Evolutionary conservation across 495 filamentous ascomycete species (phyloP), one percentile per base, ranked within the genome.

Genomic region (Xanthoparmelia taractica): DNA sequence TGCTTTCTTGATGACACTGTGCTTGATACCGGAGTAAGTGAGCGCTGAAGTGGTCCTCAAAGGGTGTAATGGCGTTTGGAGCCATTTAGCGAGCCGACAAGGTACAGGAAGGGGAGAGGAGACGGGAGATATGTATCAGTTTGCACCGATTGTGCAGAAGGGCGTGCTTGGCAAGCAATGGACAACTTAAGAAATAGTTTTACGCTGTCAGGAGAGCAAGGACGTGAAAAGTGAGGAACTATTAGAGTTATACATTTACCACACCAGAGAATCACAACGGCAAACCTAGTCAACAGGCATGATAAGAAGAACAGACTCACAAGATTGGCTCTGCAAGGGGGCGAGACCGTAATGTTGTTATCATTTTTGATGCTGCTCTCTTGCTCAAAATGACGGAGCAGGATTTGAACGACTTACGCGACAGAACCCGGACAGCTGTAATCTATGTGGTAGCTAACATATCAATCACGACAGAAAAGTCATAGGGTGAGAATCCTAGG

Each of bases 1-100:
- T 17, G 56, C 61, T 55, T 72, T 66, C 34, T 71, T 72, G 38
- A 69, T 63, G 43, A 75, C 52, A 36, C 76, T 75, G 60, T 77
- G 73, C 72, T 78, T 78, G 43, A 37, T 76, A 60, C 34, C 45
- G 11, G 59, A 58, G 45, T 23, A 40, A 40, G 52, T 48, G 52
- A 63, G 54, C 54, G 47, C 27, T 52, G 60, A 48, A 18, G 65
- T 33, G n/a, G 34, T 58, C 36, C n/a, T 65, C 33, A 17, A 57
- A 33, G 10, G 60, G 50, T 15, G 29, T 18, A 57, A 40, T 50
- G 27, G 64, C 48, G 20, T 38, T 63, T 13, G 65, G 61, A 18
- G 62, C 48, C 57, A 60, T 59, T 41, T 20, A 11, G n/a, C 33
- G 4, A 36, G 54, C n/a, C 23, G n/a, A 34, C 36, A 54, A n/a